Percentiles rank a stretch among this genome's conserved stretches.
phyloP scores from a whole-genome alignment of 1,284 basidiomycete species.

The Austroboletus niveus region DNA sequence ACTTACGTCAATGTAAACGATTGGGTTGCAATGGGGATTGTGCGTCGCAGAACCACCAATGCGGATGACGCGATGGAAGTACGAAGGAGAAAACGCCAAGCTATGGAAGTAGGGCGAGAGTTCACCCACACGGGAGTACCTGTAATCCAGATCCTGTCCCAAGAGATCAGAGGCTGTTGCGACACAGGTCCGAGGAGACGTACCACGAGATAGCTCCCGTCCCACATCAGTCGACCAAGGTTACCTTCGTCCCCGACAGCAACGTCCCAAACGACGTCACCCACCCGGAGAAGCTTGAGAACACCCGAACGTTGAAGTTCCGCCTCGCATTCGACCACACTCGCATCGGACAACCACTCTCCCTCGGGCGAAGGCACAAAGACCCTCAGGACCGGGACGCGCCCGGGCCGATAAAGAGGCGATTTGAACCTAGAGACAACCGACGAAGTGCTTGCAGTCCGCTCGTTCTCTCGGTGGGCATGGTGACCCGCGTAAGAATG shows the following conservation, averaged over 20 bases:
- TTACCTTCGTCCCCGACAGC: constrained; percentile 83
- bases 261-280: constrained; percentile 80
- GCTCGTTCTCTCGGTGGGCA: constrained; percentile 26
- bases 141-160: constrained; percentile 74
- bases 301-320: constrained; percentile 65
- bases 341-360: constrained; percentile 76
- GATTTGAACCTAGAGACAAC: constrained; percentile 49
- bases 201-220: constrained; percentile 79
- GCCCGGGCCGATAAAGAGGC: constrained; percentile 61
- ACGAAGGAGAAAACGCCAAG: constrained; percentile 75
- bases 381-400: constrained; percentile 71
- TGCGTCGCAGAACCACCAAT: constrained; percentile 45
- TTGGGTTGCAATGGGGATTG: constrained; percentile 56
- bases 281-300: constrained; percentile 55
- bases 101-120: constrained; percentile 73
- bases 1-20: constrained; percentile 67
- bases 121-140: constrained; percentile 70
- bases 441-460: constrained; percentile 6
- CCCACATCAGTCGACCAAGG: constrained; percentile 75
- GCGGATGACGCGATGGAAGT: constrained; percentile 80
- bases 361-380: constrained; percentile 81
- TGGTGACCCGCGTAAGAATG: constrained; percentile 41
- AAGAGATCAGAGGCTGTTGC: background rate
- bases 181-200: constrained; percentile 5
- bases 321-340: constrained; percentile 74